Conservation (phyloP, 352 stramenopile genomes). For the Globisporangium rhizosaccharum region DNA sequence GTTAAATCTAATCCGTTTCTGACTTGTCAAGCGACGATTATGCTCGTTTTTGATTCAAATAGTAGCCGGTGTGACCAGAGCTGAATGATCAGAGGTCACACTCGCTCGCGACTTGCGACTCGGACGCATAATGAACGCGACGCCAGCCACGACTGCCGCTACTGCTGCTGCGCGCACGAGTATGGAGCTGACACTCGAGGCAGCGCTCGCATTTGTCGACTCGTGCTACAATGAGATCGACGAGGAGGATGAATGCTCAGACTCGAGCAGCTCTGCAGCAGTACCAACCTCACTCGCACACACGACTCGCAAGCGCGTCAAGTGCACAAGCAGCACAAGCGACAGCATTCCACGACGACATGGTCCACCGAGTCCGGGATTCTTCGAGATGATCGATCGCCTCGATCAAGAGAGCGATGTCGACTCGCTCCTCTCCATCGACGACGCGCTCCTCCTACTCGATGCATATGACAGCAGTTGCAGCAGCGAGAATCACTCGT, state of each 20-base stretch:
- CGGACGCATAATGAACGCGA: no score
- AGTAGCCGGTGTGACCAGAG: no score
- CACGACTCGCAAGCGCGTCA: neutral
- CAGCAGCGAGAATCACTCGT: neutral
- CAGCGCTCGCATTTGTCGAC: constrained; percentile 10
- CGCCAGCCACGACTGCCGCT: neutral
- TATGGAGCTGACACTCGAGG: constrained; percentile 8
- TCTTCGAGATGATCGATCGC: constrained; percentile 2
- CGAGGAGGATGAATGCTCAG: neutral
- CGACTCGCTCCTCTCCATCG: constrained; percentile 4
- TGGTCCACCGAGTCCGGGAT: neutral
- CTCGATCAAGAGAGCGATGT: constrained; percentile 1
- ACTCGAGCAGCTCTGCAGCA: neutral
- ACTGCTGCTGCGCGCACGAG: neutral
- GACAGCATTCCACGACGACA: neutral
- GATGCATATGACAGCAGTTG: neutral
- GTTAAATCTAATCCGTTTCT: no score
- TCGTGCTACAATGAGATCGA: constrained; percentile 4
- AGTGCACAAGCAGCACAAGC: neutral
- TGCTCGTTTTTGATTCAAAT: no score
- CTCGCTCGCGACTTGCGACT: no score
- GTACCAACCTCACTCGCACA: neutral
- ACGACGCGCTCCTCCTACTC: constrained; percentile 6
- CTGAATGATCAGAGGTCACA: no score
- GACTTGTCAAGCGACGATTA: no score